Percentiles rank a stretch among this genome's conserved stretches.
Evolutionary conservation across 2,329 filamentous ascomycete genomes (phyloP).

Genomic region (Juglanconis juglandina): DNA sequence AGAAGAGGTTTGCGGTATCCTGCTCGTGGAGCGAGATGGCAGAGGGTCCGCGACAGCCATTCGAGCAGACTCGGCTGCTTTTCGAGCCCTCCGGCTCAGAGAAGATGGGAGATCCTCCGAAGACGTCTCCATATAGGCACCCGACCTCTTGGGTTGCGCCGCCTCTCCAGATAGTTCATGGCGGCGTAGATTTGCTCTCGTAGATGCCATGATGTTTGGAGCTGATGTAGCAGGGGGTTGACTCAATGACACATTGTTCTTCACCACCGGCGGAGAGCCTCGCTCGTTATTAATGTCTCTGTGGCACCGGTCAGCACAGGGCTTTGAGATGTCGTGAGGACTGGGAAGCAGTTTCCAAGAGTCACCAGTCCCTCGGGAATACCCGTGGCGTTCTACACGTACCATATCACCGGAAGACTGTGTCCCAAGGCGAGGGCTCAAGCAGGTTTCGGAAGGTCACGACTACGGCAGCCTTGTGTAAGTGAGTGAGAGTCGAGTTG

Average conservation of each 20-base stretch:
- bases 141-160: slow-evolving; percentile 24
- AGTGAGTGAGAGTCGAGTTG: slow-evolving; percentile 1
- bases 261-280: slow-evolving; percentile 18
- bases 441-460: slow-evolving; percentile 19
- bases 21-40: slow-evolving; percentile 25
- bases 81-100: slow-evolving; percentile 25
- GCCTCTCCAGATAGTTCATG: slow-evolving; percentile 25
- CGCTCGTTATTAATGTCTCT: neutral
- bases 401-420: slow-evolving; percentile 2
- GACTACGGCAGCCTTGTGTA: slow-evolving; percentile 15
- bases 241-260: slow-evolving; percentile 16
- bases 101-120: slow-evolving; percentile 24
- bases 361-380: neutral
- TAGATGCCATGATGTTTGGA: slow-evolving; percentile 31
- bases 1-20: slow-evolving; percentile 34
- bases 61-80: slow-evolving; percentile 23
- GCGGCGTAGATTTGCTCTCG: slow-evolving; percentile 25
- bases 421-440: neutral
- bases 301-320: slow-evolving; percentile 4
- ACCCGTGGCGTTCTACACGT: neutral
- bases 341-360: too few relatives aligned
- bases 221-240: slow-evolving; percentile 17
- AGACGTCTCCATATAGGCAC: slow-evolving; percentile 26
- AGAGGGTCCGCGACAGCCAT: neutral
- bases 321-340: neutral